Base-by-base conservation (phyloP, 2,329 filamentous ascomycete species). In the Ophiostoma triangulosporum region DNA sequence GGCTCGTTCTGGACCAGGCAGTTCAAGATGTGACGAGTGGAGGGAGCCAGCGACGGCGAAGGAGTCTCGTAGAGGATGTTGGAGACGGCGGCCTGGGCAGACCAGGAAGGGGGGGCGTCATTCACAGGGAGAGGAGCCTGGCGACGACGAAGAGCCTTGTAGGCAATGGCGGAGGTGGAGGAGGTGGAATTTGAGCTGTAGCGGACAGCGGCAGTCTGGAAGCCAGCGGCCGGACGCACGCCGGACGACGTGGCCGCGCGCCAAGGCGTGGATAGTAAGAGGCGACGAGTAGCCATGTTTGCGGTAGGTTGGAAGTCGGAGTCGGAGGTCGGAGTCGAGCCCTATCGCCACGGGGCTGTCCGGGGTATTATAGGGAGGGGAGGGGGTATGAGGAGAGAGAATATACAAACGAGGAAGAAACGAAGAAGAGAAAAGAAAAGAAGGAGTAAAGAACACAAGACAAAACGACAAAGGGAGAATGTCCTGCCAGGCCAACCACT, bases 31-130 rank as follows among this genome's bases (percentile, higher is more conserved):
- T 98, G 93, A 53, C 90, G 84, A 74, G 95, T 97, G 45, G 88
- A 85, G 8, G 93, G 91, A 24, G 83, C 83, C 62, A 77, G 77
- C 14, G 88, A 90, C 7, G 89, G 87, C 17, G 86, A 77, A 6
- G 93, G 93, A 3, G 90, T 97, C 77, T 98, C 93, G 76, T 98
- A 98, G 69, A 98, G 86, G 66, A 98, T 98, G 68, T 91, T 95
- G 66, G 88, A 95, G 60, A 98, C 93, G 60, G 93, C 93, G 17
- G 93, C 88, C 62, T 93, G 90, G 35, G 90, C 90, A 64, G 91
- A 95, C 76, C 88, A 88, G 11, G 88, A 76, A 33, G 87, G 83
- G 27, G 84, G 77, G 54, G 86, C 76, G 61, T 87, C 81, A 60
- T 80, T 83, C 53, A 88, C 86, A 52, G 95, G 86, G 22, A 89